Conservation (phyloP, 2,329 filamentous ascomycete genomes). For the Penicillium sp. region DNA sequence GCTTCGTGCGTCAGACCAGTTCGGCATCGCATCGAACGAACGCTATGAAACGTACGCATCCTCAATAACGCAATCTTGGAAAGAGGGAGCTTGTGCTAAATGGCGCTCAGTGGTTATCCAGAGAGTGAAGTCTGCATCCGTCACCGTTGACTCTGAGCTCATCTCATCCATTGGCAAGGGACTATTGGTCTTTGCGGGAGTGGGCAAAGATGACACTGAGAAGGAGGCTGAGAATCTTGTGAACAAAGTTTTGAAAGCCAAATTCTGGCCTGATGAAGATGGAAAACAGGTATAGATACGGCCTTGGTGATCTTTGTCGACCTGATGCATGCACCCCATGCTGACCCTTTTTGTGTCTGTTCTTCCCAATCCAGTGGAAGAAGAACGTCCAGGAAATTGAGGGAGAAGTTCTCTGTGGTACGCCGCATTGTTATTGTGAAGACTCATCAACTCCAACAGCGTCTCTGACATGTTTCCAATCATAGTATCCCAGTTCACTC, state of each 20-base stretch:
- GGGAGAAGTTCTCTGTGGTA: conserved; percentile 93
- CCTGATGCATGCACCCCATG: neutral
- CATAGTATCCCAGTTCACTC: conserved; percentile 90
- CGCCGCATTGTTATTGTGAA: conserved; percentile 18
- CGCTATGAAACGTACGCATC: conserved; percentile 9
- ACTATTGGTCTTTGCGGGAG: conserved; percentile 81
- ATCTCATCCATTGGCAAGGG: conserved; percentile 89
- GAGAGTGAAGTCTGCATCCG: conserved; percentile 88
- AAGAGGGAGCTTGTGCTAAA: conserved; percentile 3
- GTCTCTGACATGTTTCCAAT: neutral
- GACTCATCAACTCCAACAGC: neutral
- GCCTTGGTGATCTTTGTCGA: neutral
- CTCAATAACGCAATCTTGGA: neutral
- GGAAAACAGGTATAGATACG: conserved; percentile 54
- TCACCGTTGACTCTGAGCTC: conserved; percentile 85
- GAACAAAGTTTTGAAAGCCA: conserved; percentile 80
- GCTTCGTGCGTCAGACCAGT: neutral
- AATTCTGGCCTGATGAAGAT: conserved; percentile 79
- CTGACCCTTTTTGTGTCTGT: neutral
- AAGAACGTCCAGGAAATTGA: conserved; percentile 77
- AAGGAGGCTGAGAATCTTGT: conserved; percentile 83
- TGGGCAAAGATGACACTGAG: conserved; percentile 82
- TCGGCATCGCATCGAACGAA: neutral
- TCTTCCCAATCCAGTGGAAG: conserved; percentile 65
- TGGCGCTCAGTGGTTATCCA: conserved; percentile 72